Evolutionary conservation across 2,329 filamentous ascomycete genomes (phyloP).

Genomic region (Capronia americana): DNA sequence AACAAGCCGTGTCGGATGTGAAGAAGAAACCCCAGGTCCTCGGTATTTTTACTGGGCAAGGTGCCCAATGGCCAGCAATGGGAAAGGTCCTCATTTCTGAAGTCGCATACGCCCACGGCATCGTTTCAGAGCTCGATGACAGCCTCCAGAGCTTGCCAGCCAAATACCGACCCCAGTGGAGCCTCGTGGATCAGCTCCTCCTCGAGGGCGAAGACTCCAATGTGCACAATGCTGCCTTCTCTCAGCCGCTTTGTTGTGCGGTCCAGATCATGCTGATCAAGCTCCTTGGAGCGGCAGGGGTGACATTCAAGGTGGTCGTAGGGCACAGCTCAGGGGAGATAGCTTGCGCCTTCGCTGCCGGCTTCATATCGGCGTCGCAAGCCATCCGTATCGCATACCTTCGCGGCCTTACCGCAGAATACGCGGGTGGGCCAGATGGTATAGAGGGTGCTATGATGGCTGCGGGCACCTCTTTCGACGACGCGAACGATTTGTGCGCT

Average conservation of each 20-base stretch:
- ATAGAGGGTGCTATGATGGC: constrained; percentile 45
- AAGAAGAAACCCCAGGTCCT: constrained; percentile 22
- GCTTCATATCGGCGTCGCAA: constrained; percentile 28
- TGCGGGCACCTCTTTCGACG: constrained; percentile 38
- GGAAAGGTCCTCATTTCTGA: constrained; percentile 42
- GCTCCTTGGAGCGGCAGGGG: constrained; percentile 40
- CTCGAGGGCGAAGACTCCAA: constrained; percentile 23
- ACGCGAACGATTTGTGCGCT: constrained; percentile 16
- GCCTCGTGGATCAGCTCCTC: constrained; percentile 31
- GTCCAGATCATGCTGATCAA: constrained; percentile 46
- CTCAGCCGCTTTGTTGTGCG: constrained; percentile 45
- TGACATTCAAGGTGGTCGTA: constrained; percentile 40
- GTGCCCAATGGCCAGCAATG: constrained; percentile 47
- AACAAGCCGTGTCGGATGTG: background rate
- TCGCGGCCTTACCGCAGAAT: constrained; percentile 33
- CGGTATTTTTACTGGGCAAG: constrained; percentile 48
- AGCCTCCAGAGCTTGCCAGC: too few relatives aligned
- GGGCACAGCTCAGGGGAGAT: constrained; percentile 50
- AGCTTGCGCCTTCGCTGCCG: constrained; percentile 45
- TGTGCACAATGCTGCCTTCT: constrained; percentile 40
- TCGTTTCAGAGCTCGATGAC: constrained; percentile 21
- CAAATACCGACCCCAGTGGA: constrained; percentile 6
- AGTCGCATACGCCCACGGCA: constrained; percentile 29
- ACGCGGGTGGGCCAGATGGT: background rate
- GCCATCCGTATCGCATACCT: constrained; percentile 39